Base-by-base conservation (phyloP, 768 basidiomycete genomes). In the Dioszegia hungarica region DNA sequence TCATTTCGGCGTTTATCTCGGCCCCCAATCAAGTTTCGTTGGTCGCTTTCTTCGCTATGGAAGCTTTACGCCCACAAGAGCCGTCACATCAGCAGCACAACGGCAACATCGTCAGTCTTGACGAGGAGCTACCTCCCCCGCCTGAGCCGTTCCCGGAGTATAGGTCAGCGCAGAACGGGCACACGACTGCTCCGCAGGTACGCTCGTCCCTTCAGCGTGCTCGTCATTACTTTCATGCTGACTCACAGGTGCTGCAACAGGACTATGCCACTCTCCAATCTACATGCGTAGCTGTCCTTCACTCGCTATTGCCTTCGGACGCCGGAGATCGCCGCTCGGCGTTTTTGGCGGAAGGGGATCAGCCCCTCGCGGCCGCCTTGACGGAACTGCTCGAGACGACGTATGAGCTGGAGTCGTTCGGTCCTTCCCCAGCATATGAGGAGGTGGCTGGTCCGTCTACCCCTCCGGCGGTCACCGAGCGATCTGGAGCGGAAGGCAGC, bases 71-170 rank as follows among this genome's bases (percentile, higher is more conserved):
- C 29, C 57, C 54, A 17, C 43, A 20, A 22, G 20, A 44, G 24
- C 19, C 6, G 11, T 28, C 28, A 46, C 5, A 20, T 27, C 14
- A 19, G 2, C 19, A 31, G 45, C 17, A n/a, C n/a, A 15, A 46
- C 27, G 28, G 27, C 15, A 20, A n/a, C 17, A 31, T 29, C 14
- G 45, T 29, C 28, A 12, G 17, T 11, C 15, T 37, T 5, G 56
- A 57, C 22, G 15, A 22, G 33, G 15, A 22, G 33, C 55, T 70
- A 28, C 63, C 68, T 25, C 54, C 68, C 20, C 62, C 68, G 5
- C 68, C 68, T 27, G 53, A 27, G n/a, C 66, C 68, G 11, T 70
- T 70, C 28, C 68, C 66, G 0, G 36, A 54, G 12, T 57, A 63
- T 17, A 41, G 45, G 43, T 3, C 61, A 11, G 34, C 39, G 19